Evolutionary conservation across 73 alveolate species (phyloP), one percentile per base, ranked within the genome.

Genomic region (Stentor roeselii): DNA sequence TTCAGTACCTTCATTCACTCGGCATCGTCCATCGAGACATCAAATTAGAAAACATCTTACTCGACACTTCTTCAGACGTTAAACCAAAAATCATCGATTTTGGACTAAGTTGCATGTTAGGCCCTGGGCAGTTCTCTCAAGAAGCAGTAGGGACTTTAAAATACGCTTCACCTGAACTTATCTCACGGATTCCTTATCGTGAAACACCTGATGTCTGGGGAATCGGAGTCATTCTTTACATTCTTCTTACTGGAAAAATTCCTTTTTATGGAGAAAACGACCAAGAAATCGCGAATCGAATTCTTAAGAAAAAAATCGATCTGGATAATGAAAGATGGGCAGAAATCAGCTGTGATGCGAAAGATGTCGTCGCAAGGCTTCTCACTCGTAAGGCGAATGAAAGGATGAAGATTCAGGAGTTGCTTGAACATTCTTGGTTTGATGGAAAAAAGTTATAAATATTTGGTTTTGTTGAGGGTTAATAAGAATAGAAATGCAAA

Each of bases 21-120:
- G 89, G 93, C 60, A 88, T 95, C 40, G 91, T 86, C 60, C 99
- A 95, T 86, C 85, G 99, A 88, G 99, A 95, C 75, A 89, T 95
- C 2, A 95, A 95, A 83, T 88, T 95, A 86, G 99, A 95, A 87
- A 95, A 95, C 84, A 94, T 94, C 3, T 83, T 95, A 40, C 42
- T 95, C 41, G 92, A 92, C 32, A 83, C 84, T 42, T 37, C 82
- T 31, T 32, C 80, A n/a, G 84, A 38, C 0, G 14, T 76, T 37
- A 32, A 2, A 27, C 2, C 39, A 76, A 76, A 76, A 39, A 34
- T 76, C 39, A 41, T 37, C 21, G 84, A 76, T 76, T 76, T 76
- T 76, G 84, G 89, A 11, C 60, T 83, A 75, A 74, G 87, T 41
- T 42, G 60, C 39, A 74, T 83, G 60, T 34, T 83, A 37, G 89